Percentiles rank a stretch among this genome's conserved stretches.
Evolutionary conservation across 768 basidiomycete genomes (phyloP).

Genomic region (Hydnum rufescens): DNA sequence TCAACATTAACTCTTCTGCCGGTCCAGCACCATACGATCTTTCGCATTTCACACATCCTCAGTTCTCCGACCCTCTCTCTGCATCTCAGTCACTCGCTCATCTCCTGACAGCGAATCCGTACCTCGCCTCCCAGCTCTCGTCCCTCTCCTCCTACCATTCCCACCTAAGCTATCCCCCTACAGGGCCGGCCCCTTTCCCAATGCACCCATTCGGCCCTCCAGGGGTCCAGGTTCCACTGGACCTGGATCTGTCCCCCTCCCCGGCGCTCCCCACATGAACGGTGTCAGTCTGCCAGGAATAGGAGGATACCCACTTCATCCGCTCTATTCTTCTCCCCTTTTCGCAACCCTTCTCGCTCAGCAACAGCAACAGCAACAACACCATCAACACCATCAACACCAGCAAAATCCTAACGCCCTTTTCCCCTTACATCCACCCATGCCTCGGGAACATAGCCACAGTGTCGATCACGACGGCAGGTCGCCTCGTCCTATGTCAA

Average conservation of each 20-base stretch:
- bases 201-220: background rate
- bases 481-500: background rate
- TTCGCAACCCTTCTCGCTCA: background rate
- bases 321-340: background rate
- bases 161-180: background rate
- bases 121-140: conserved; percentile 2
- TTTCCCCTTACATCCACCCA: too few species aligned
- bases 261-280: background rate
- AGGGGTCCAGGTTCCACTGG: background rate
- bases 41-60: too few species aligned
- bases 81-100: conserved; percentile 1
- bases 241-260: background rate
- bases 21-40: background rate
- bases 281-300: background rate
- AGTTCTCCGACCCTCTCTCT: background rate
- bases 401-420: background rate
- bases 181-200: too few species aligned
- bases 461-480: background rate
- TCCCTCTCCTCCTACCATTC: background rate
- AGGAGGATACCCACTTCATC: background rate
- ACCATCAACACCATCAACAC: background rate
- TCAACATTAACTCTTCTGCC: background rate
- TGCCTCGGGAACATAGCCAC: background rate
- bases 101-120: background rate
- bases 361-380: background rate